Evolutionary conservation across 768 basidiomycete species (phyloP).

Genomic region (Boletus coccyginus): DNA sequence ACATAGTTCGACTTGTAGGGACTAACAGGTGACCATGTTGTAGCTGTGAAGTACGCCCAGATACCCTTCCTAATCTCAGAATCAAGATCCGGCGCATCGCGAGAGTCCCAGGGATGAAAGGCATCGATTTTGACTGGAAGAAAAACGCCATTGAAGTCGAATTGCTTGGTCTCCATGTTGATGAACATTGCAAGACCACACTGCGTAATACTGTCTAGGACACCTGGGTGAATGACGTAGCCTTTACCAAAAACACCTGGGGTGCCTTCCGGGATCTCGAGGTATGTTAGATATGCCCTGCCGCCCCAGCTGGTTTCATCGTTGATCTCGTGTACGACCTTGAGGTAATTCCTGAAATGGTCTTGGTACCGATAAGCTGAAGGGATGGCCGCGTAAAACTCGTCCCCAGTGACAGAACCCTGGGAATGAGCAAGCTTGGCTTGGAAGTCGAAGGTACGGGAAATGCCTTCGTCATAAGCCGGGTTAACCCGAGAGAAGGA

Average conservation of each 20-base stretch:
- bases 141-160: slow-evolving; percentile 32
- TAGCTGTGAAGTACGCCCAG: slow-evolving; percentile 29
- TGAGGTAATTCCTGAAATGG: slow-evolving; percentile 29
- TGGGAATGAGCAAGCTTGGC: slow-evolving; percentile 18
- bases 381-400: slow-evolving; percentile 19
- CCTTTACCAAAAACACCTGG: slow-evolving; percentile 30
- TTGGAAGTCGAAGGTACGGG: slow-evolving; percentile 23
- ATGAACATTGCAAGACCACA: slow-evolving; percentile 31
- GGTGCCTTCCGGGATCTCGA: slow-evolving; percentile 19
- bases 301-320: slow-evolving; percentile 27
- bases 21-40: slow-evolving; percentile 22
- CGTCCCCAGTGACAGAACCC: slow-evolving; percentile 17
- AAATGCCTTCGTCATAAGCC: slow-evolving; percentile 21
- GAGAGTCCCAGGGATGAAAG: slow-evolving; percentile 30
- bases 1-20: slow-evolving; percentile 28
- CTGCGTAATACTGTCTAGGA: slow-evolving; percentile 33
- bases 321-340: slow-evolving; percentile 26
- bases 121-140: slow-evolving; percentile 32
- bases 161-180: slow-evolving; percentile 29
- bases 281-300: slow-evolving; percentile 28
- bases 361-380: slow-evolving; percentile 20
- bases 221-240: slow-evolving; percentile 33
- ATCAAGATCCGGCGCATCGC: slow-evolving; percentile 22
- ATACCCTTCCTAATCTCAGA: slow-evolving; percentile 28
- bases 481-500: slow-evolving; percentile 27